phyloP scores from a whole-genome alignment of 2,329 filamentous ascomycete species.

The Pestalotiopsis sp. region DNA sequence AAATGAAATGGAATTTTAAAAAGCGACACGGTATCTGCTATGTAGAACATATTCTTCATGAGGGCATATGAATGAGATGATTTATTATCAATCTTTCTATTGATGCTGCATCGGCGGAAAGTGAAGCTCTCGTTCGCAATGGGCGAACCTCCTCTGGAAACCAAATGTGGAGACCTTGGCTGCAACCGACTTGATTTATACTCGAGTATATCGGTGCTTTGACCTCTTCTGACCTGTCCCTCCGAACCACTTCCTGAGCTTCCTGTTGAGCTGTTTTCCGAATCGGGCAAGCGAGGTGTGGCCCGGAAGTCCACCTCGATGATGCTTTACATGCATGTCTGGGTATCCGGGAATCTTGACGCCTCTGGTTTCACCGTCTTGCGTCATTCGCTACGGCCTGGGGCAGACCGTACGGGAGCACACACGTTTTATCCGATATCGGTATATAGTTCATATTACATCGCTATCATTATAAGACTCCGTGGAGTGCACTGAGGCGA shows the following conservation, averaged over 20 bases:
- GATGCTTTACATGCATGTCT: not conserved
- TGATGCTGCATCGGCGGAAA: not conserved
- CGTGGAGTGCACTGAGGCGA: constrained; percentile 11
- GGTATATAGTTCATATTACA: not conserved
- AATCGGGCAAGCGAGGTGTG: not conserved
- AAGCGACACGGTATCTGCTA: not conserved
- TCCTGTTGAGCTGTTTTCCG: not conserved
- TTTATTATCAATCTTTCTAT: not conserved
- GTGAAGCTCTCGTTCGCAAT: not conserved
- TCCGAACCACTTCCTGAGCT: not conserved
- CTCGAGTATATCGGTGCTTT: not conserved
- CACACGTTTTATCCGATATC: not conserved
- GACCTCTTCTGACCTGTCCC: not conserved
- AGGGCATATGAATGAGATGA: not conserved
- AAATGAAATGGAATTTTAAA: not conserved
- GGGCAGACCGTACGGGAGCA: not conserved
- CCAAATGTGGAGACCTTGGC: not conserved
- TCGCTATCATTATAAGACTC: not conserved
- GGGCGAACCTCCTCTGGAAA: not conserved
- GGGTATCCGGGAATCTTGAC: not conserved
- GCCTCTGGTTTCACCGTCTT: not conserved
- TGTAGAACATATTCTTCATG: not conserved
- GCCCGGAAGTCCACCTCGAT: not conserved
- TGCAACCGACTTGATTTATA: not conserved
- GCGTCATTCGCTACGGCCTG: not conserved